A percentile compares a stretch with the other conserved stretches of the same genome.
Conservation (phyloP, 2,329 filamentous ascomycete species). For the Trichoderma sp. region DNA sequence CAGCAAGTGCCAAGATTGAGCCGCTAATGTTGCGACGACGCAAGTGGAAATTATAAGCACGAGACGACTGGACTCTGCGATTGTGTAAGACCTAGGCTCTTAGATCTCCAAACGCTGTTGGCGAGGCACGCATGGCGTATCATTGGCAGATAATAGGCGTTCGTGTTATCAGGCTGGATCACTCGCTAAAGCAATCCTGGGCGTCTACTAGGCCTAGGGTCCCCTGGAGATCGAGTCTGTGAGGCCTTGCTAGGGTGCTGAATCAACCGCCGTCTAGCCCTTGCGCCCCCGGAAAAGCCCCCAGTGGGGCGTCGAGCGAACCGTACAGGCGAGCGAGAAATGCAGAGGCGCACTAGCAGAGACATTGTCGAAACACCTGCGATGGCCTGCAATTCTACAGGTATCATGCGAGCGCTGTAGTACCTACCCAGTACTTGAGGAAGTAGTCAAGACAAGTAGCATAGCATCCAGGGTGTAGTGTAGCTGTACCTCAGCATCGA, state of each 20-base stretch:
- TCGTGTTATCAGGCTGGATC: background rate
- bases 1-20: background rate
- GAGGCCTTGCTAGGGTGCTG: background rate
- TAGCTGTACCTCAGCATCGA: background rate
- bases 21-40: background rate
- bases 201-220: background rate
- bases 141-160: background rate
- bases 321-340: slow-evolving; percentile 18
- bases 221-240: background rate
- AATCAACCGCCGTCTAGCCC: background rate
- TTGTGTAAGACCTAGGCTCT: background rate
- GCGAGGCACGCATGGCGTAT: background rate
- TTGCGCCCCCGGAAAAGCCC: slow-evolving; percentile 18
- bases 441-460: background rate
- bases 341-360: slow-evolving; percentile 12
- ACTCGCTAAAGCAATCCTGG: background rate
- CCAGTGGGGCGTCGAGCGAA: slow-evolving; percentile 19
- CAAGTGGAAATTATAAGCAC: background rate
- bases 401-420: background rate
- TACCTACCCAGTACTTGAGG: background rate
- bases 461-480: background rate
- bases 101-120: background rate
- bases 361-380: slow-evolving; percentile 6
- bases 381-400: background rate
- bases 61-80: background rate